Evolutionary conservation across 2,329 filamentous ascomycete species (phyloP), one percentile per base, ranked within the genome.

Genomic region (Basipetospora chlamydospora): DNA sequence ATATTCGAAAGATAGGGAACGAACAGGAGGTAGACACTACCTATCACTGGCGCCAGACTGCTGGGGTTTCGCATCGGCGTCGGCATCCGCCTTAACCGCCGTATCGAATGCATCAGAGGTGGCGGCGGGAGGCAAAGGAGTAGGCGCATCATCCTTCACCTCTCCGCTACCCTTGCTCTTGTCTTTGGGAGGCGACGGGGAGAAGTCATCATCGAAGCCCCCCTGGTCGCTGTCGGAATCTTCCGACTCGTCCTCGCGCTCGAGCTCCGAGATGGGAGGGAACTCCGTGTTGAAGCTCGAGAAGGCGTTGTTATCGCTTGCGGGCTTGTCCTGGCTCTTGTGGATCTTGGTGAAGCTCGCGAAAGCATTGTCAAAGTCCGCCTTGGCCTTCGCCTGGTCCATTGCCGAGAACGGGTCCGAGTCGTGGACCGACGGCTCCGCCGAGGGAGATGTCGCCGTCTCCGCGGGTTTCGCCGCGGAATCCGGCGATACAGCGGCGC

Each of bases 121-220:
- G n/a, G n/a, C n/a, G n/a, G n/a, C n/a, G n/a, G n/a, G n/a, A n/a
- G n/a, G n/a, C n/a, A n/a, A n/a, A n/a, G n/a, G n/a, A n/a, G n/a
- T n/a, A n/a, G n/a, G n/a, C n/a, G n/a, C 28, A 33, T 26, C 38
- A 20, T 40, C 35, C 36, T 48, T 46, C 43, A 11, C 33, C 28
- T 30, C 35, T 20, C 21, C 18, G 23, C 13, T 28, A 13, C 42
- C 37, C 48, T 49, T 37, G n/a, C n/a, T n/a, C 45, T 61, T 64
- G 21, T 52, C 46, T 18, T 54, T 51, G 17, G 66, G 63, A 4
- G 68, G 69, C 2, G 72, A 69, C 11, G 82, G 75, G 1, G 81
- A 78, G 52, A 96, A 96, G 55, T 95, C 80, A 51, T 98, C 90
- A 34, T 92, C 88, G 51, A 96, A 96, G 0, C 87, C 85, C 28